Evolutionary conservation across 495 filamentous ascomycete species (phyloP), one percentile per base, ranked within the genome.

Genomic region (Neurospora sp.): DNA sequence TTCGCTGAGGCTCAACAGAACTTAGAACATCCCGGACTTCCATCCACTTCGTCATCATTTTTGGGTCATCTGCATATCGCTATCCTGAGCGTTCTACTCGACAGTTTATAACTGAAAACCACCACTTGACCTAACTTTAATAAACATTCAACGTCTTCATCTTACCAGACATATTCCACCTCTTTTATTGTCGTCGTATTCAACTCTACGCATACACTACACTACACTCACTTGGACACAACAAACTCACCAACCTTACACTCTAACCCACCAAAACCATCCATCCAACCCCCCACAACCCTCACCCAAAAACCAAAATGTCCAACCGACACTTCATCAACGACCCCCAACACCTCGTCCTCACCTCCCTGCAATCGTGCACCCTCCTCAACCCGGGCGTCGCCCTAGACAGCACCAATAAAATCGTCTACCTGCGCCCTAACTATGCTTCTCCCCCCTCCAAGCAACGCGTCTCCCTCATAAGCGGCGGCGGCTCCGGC

Each of bases 271-370:
- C 37, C 23, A 8, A 27, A 35, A 35, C 35, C 35, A 35, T 35
- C 35, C 35, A 35, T 35, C 35, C 35, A 4, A 35, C 35, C 35
- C 35, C 35, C 4, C 35, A 2, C 35, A n/a, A 8, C 41, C 27
- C 35, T 35, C 27, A 27, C 11, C 20, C 20, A 23, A 14, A 35
- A 16, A 3, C 69, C 75, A 79, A 66, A 27, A 88, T 88, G 86
- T 86, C 87, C 20, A 84, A 90, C 76, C 97, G 97, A 83, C 96
- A 99, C 84, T 99, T 98, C 87, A 89, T 98, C 85, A 90, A 92
- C 77, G 92, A 96, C 81, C 92, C 96, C 35, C 89, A 86, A 72
- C 86, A 92, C 75, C 88, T 98, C 72, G 93, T 99, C 77, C 86
- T 89, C 75, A 86, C 89, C 16, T 92, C 94, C 20, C 90, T 99